phyloP scores from a whole-genome alignment of 768 basidiomycete genomes.

The Russula olivacea region DNA sequence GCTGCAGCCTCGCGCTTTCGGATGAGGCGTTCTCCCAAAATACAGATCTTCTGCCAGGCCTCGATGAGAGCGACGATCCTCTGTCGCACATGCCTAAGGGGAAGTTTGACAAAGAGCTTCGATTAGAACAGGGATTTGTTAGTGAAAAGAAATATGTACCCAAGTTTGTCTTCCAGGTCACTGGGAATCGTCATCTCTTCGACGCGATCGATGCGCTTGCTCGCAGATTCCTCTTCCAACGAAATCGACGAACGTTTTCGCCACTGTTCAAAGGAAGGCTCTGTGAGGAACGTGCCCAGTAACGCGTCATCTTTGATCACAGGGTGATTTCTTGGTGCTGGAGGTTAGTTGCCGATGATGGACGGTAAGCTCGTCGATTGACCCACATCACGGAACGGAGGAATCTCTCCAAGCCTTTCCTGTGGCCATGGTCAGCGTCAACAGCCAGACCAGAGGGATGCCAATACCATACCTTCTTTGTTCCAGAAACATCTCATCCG shows the following conservation, averaged over 20 bases:
- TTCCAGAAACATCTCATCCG: slow-evolving; percentile 87
- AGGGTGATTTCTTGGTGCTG: slow-evolving; percentile 70
- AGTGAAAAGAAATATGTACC: slow-evolving; percentile 38
- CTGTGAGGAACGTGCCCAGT: slow-evolving; percentile 73
- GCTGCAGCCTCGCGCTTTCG: slow-evolving; percentile 89
- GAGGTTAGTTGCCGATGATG: slow-evolving; percentile 13
- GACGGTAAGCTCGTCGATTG: neutral
- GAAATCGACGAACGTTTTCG: slow-evolving; percentile 70
- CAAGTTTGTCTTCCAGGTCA: slow-evolving; percentile 86
- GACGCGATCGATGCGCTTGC: slow-evolving; percentile 68
- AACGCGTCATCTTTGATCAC: slow-evolving; percentile 84
- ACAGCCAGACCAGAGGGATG: neutral
- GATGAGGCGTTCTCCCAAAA: slow-evolving; percentile 80
- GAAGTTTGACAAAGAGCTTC: neutral
- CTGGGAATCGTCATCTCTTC: slow-evolving; percentile 93
- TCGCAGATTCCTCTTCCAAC: slow-evolving; percentile 81
- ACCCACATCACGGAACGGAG: slow-evolving; percentile 72
- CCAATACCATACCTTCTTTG: slow-evolving; percentile 58
- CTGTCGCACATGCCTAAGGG: slow-evolving; percentile 59
- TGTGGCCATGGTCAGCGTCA: slow-evolving; percentile 29
- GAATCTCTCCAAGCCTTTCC: slow-evolving; percentile 75
- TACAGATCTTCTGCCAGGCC: slow-evolving; percentile 86
- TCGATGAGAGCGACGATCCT: slow-evolving; percentile 76
- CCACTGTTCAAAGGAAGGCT: slow-evolving; percentile 83
- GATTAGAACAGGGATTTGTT: neutral